Conservation (phyloP, 305 asterid genomes). For the Plantago lanceolata region DNA sequence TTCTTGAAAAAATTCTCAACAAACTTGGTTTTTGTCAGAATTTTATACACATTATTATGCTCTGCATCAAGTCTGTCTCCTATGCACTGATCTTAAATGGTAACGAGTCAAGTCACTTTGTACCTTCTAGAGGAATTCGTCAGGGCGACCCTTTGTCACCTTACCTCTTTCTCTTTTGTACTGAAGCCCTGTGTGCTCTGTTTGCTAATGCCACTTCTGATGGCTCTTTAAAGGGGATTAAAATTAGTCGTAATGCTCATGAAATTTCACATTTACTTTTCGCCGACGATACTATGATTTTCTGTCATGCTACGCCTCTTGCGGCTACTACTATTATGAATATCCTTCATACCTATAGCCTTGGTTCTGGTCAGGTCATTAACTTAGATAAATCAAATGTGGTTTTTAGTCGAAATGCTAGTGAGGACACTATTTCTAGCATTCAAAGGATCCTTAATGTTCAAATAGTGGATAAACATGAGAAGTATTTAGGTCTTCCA, state of each 20-base stretch:
- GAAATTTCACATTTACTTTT: not conserved
- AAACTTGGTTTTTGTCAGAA: not conserved
- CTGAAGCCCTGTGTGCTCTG: not conserved
- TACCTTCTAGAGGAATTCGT: not conserved
- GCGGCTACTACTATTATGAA: too few relatives aligned
- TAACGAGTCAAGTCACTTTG: not conserved
- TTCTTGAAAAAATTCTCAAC: not conserved
- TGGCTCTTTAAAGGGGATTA: too few relatives aligned
- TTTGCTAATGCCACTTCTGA: rapidly evolving
- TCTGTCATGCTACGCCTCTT: slow-evolving; percentile 2
- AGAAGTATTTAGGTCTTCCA: not conserved
- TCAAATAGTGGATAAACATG: not conserved
- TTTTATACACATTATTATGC: not conserved
- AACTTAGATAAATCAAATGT: not conserved
- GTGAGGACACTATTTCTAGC: too few relatives aligned
- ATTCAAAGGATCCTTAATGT: not conserved
- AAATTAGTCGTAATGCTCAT: not conserved
- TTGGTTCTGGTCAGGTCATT: not conserved
- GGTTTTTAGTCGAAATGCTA: not conserved
- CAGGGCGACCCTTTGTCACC: not conserved
- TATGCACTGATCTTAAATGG: not conserved
- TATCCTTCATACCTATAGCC: not conserved
- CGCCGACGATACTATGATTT: too few relatives aligned
- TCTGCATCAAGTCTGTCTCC: not conserved
- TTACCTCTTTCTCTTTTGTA: not conserved